Conservation (phyloP, 805 yeast genomes). For the Yamadazyma nakazawae region DNA sequence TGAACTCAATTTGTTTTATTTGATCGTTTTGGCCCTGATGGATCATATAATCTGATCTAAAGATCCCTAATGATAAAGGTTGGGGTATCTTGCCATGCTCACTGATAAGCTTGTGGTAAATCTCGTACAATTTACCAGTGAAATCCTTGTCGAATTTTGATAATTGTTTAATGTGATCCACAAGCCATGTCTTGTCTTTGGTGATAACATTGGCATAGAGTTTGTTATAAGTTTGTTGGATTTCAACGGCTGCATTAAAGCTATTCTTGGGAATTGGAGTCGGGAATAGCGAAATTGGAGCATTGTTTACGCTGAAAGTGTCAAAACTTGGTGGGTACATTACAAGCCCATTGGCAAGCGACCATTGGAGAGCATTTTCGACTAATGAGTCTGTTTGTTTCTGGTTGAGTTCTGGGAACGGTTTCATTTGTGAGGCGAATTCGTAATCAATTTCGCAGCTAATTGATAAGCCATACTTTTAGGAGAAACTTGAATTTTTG, state of each 20-base stretch:
- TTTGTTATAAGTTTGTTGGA: slow-evolving; percentile 68
- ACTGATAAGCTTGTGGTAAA: slow-evolving; percentile 49
- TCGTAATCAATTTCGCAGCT: slow-evolving; percentile 5
- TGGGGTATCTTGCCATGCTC: slow-evolving; percentile 46
- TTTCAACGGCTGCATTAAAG: slow-evolving; percentile 61
- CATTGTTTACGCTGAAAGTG: slow-evolving; percentile 48
- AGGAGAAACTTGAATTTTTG: background rate
- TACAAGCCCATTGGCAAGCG: slow-evolving; percentile 74
- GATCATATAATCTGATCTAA: slow-evolving; percentile 84
- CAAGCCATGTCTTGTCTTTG: slow-evolving; percentile 58
- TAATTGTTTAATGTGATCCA: slow-evolving; percentile 50
- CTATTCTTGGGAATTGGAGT: slow-evolving; percentile 76
- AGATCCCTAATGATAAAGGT: slow-evolving; percentile 73
- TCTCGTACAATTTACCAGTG: slow-evolving; percentile 72
- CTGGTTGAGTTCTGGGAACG: slow-evolving; percentile 31
- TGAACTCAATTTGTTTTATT: slow-evolving; percentile 93
- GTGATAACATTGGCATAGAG: slow-evolving; percentile 68
- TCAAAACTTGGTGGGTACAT: slow-evolving; percentile 67
- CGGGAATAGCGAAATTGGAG: slow-evolving; percentile 90
- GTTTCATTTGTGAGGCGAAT: slow-evolving; percentile 15
- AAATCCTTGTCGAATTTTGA: slow-evolving; percentile 66
- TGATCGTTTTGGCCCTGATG: slow-evolving; percentile 27
- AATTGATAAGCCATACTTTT: slow-evolving; percentile 6
- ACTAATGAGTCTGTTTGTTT: slow-evolving; percentile 31
- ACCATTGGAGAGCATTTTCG: slow-evolving; percentile 65